A percentile compares a stretch with the other conserved stretches of the same genome.
Conservation (phyloP, 805 yeast genomes). For the Grigorovia transvaalensis region DNA sequence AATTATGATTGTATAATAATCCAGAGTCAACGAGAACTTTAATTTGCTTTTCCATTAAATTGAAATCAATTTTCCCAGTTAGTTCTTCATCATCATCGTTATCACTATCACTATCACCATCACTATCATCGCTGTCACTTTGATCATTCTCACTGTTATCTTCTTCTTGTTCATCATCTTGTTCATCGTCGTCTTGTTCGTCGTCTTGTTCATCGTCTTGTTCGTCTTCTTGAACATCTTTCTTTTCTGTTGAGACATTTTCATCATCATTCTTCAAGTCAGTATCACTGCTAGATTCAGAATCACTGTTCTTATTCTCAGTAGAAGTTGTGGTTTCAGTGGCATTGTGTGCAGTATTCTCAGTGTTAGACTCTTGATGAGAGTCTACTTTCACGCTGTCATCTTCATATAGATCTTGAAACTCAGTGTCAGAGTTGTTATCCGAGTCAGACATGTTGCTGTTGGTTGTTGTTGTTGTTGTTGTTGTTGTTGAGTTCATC, state of each 20-base stretch:
- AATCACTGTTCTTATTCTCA: not conserved
- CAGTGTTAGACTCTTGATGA: not conserved
- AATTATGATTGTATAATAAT: slow-evolving; percentile 16
- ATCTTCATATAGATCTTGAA: not conserved
- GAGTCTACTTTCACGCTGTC: not conserved
- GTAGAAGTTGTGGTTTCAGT: not conserved
- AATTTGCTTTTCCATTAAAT: slow-evolving; percentile 23
- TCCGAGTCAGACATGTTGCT: not conserved
- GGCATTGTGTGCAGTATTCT: not conserved
- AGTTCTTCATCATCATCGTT: slow-evolving; percentile 2
- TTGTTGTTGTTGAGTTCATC: not conserved
- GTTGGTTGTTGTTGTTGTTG: not conserved
- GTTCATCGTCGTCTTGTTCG: slow-evolving; percentile 11
- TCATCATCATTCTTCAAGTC: slow-evolving; percentile 5
- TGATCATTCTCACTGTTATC: slow-evolving; percentile 13
- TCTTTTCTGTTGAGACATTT: slow-evolving; percentile 8
- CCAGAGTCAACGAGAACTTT: slow-evolving; percentile 22
- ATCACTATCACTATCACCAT: not conserved
- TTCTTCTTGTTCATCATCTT: slow-evolving; percentile 9
- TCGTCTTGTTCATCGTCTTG: slow-evolving; percentile 4
- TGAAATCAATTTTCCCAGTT: slow-evolving; percentile 15
- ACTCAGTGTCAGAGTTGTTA: not conserved
- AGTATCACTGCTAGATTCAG: slow-evolving; percentile 1
- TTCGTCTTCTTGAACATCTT: slow-evolving; percentile 1
- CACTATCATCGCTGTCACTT: slow-evolving; percentile 7